Evolutionary conservation across 768 basidiomycete genomes (phyloP).

Genomic region (Hydnomerulius pinastri): DNA sequence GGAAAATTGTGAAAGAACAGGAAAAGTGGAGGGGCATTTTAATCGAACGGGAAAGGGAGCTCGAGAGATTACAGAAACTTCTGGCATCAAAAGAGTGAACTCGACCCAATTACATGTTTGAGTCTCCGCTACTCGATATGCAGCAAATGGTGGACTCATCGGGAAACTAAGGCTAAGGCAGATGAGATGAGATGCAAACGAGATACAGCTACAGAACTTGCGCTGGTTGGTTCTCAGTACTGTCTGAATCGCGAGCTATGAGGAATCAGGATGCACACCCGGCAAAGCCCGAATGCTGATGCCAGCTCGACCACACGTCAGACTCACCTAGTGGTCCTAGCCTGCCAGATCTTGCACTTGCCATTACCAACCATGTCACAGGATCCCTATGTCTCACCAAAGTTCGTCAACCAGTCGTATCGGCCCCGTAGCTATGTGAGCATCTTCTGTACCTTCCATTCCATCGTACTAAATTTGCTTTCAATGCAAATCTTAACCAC

Average conservation of each 20-base stretch:
- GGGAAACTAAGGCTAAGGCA: too few relatives aligned
- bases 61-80: constrained; percentile 64
- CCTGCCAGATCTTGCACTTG: too few relatives aligned
- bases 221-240: too few relatives aligned
- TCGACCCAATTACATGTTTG: not conserved
- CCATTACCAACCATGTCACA: constrained; percentile 28
- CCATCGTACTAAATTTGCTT: not conserved
- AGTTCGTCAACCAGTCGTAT: constrained; percentile 37
- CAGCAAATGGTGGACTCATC: too few relatives aligned
- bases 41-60: constrained; percentile 81
- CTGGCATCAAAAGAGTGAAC: constrained; percentile 20
- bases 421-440: constrained; percentile 41
- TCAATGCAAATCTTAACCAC: too few relatives aligned
- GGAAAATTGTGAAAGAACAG: constrained; percentile 71
- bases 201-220: too few relatives aligned
- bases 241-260: too few relatives aligned
- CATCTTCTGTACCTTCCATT: not conserved
- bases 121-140: too few relatives aligned
- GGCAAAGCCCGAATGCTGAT: not conserved
- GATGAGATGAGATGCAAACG: too few relatives aligned
- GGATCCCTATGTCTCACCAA: constrained; percentile 37
- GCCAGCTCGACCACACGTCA: too few relatives aligned
- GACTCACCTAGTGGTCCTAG: not conserved
- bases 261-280: not conserved
- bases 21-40: constrained; percentile 68